phyloP scores from a whole-genome alignment of 352 stramenopile genomes.

The Plasmopara viticola region DNA sequence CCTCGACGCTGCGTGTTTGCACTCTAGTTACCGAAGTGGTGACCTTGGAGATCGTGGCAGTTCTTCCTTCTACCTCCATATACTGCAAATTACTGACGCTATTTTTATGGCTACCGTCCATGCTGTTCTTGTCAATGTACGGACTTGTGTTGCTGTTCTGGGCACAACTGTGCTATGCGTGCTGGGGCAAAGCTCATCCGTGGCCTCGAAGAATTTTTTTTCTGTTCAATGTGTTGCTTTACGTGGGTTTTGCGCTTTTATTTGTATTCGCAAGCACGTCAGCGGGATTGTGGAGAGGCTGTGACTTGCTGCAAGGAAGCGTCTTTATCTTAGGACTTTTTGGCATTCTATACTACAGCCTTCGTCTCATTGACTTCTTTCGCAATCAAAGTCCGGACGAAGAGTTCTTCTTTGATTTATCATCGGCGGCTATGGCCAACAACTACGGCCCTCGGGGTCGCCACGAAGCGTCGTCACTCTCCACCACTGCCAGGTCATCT shows the following conservation, averaged over 20 bases:
- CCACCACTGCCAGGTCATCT: conserved; percentile 18
- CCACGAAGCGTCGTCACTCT: conserved; percentile 14
- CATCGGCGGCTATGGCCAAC: conserved; percentile 25
- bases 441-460: conserved; percentile 12
- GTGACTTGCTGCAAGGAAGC: conserved; percentile 54
- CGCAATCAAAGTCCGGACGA: conserved; percentile 62
- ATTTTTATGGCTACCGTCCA: conserved; percentile 69
- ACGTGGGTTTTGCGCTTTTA: conserved; percentile 47
- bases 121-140: conserved; percentile 85
- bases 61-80: conserved; percentile 36
- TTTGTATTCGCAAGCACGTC: conserved; percentile 40
- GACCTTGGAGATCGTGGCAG: conserved; percentile 37
- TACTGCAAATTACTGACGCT: conserved; percentile 45
- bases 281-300: conserved; percentile 55
- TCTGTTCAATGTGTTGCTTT: conserved; percentile 68
- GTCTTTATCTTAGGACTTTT: conserved; percentile 63
- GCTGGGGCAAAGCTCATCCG: conserved; percentile 65
- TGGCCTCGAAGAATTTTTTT: conserved; percentile 75
- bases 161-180: conserved; percentile 80
- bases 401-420: conserved; percentile 81
- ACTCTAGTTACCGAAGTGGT: conserved; percentile 56
- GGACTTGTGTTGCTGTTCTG: conserved; percentile 80
- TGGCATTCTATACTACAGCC: conserved; percentile 75
- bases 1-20: conserved; percentile 49
- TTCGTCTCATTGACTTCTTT: conserved; percentile 77